These are phyloP conservation scores for Blastobotrys aristatus DNA, from an alignment of 1,139 yeast genomes.

Conservation along the genomic window DNA sequence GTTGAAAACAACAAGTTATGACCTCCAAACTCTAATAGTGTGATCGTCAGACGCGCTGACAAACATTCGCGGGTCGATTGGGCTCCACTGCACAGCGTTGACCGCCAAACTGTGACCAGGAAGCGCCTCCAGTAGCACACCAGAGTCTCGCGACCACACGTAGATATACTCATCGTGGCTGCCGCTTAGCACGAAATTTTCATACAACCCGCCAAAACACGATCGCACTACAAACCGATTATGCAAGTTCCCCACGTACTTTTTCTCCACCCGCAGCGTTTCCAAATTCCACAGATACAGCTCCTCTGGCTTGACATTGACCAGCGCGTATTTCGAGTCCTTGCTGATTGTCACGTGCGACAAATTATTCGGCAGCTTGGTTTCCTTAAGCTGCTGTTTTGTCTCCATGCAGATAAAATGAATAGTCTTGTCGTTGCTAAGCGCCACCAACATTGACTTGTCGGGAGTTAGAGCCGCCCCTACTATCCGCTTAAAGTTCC, in stretches of 20 bases:
- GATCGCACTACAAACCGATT: slow-evolving; percentile 65
- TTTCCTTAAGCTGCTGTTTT: slow-evolving; percentile 32
- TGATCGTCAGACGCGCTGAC: slow-evolving; percentile 86
- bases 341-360: slow-evolving; percentile 46
- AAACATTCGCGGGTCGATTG: slow-evolving; percentile 49
- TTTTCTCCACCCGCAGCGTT: slow-evolving; percentile 48
- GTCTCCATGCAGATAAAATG: slow-evolving; percentile 46
- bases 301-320: slow-evolving; percentile 72
- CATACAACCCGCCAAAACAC: slow-evolving; percentile 66
- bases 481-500: slow-evolving; percentile 52
- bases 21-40: slow-evolving; percentile 24
- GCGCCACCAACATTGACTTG: slow-evolving; percentile 37
- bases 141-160: slow-evolving; percentile 74
- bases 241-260: slow-evolving; percentile 68
- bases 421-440: slow-evolving; percentile 37
- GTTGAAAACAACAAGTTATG: slow-evolving; percentile 5
- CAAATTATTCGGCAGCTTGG: slow-evolving; percentile 41
- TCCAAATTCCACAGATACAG: slow-evolving; percentile 72
- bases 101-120: slow-evolving; percentile 66
- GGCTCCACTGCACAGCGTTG: slow-evolving; percentile 76
- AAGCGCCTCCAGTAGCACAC: slow-evolving; percentile 46
- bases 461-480: slow-evolving; percentile 65
- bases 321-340: slow-evolving; percentile 46
- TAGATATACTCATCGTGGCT: slow-evolving; percentile 77
- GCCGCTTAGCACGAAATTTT: slow-evolving; percentile 70